phyloP scores from a whole-genome alignment of 129 eudicot genomes.

The Flaveria robusta region DNA sequence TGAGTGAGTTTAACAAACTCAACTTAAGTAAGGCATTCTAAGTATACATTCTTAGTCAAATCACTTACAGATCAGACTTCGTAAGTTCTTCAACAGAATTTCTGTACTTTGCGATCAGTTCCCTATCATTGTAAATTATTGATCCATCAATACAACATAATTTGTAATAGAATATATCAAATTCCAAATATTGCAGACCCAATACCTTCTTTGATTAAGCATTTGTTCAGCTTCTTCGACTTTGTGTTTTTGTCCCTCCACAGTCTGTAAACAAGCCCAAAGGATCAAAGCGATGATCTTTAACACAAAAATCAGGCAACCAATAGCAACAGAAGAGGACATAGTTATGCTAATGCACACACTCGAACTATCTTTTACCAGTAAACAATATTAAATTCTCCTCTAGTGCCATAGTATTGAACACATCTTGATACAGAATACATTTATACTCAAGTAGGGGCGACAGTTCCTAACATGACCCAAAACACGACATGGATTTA shows the following conservation, averaged over 20 bases:
- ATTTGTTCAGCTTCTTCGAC: conserved; percentile 78
- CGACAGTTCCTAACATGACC: background rate
- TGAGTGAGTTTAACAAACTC: background rate
- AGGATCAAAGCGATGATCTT: background rate
- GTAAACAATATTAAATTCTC: background rate
- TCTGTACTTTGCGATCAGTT: conserved; percentile 62
- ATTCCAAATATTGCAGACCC: background rate
- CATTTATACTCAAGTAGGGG: background rate
- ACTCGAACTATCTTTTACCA: background rate
- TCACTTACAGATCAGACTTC: conserved; percentile 48
- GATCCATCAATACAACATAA: conserved; percentile 6
- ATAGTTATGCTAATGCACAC: background rate
- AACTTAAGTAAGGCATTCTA: background rate
- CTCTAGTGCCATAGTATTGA: background rate
- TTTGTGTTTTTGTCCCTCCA: conserved; percentile 79
- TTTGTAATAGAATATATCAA: background rate
- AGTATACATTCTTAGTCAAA: conserved; percentile 13
- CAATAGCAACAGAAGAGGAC: background rate
- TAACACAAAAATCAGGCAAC: background rate
- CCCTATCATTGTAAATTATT: conserved; percentile 47
- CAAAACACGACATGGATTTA: background rate
- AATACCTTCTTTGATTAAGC: conserved; percentile 79
- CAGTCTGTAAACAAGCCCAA: conserved; percentile 56
- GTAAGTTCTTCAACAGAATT: conserved; percentile 78
- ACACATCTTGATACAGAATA: background rate